Percentiles rank a stretch among this genome's conserved stretches.
These are phyloP conservation scores for Grosmannia serpens DNA, from an alignment of 2,329 filamentous ascomycete species.

Conservation along the genomic window DNA sequence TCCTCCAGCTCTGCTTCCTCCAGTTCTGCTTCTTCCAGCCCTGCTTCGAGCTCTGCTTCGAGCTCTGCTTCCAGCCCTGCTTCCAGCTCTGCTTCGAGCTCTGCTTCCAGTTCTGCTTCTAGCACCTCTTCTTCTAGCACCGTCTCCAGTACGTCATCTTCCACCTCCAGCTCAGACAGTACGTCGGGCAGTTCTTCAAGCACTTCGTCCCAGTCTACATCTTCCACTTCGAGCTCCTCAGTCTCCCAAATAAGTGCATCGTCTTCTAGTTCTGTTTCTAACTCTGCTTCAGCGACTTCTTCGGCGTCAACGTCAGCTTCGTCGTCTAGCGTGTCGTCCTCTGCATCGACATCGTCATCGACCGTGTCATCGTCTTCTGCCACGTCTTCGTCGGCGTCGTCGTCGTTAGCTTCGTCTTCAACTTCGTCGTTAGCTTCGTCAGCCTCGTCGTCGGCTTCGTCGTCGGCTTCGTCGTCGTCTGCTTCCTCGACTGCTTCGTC, in stretches of 20 bases:
- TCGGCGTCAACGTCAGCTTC: background rate
- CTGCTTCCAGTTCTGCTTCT: background rate
- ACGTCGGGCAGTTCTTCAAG: background rate
- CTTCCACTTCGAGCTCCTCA: background rate
- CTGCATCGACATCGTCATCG: background rate
- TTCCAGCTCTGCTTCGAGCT: conserved; percentile 1
- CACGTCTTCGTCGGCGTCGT: background rate
- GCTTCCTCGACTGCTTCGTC: background rate
- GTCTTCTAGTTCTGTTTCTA: background rate
- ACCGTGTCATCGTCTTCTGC: background rate
- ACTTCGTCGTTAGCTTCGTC: background rate
- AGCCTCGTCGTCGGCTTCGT: background rate
- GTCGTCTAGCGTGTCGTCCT: background rate
- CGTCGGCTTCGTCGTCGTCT: background rate
- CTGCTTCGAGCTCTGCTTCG: background rate
- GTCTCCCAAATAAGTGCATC: background rate
- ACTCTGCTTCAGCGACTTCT: background rate
- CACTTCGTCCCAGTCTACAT: background rate
- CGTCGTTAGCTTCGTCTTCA: background rate
- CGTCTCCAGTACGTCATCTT: background rate
- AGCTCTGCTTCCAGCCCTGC: background rate
- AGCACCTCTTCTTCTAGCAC: background rate
- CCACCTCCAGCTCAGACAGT: background rate
- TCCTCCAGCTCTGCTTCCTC: background rate
- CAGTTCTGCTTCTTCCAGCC: background rate